Conservation (phyloP, 805 yeast species). For the Ogataea angusta region DNA sequence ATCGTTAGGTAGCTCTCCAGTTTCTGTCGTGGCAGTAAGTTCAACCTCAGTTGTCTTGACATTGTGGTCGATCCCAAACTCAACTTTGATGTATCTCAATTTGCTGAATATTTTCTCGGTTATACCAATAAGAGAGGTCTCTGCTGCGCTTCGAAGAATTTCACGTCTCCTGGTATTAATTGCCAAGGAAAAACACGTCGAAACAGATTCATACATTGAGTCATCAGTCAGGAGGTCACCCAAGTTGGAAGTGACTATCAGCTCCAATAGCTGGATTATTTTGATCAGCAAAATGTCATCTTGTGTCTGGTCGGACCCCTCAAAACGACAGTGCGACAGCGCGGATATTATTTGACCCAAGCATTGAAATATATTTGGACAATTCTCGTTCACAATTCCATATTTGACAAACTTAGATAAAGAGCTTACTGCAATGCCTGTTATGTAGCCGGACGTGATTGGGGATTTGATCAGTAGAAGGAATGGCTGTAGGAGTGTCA, state of each 20-base stretch:
- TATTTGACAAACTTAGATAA: slow-evolving; percentile 70
- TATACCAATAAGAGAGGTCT: slow-evolving; percentile 68
- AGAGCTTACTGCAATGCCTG: slow-evolving; percentile 75
- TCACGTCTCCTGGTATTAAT: slow-evolving; percentile 91
- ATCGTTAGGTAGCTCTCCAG: slow-evolving; percentile 49
- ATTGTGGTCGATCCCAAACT: slow-evolving; percentile 28
- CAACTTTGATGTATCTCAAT: slow-evolving; percentile 48
- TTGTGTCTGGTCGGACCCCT: slow-evolving; percentile 86
- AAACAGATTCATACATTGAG: slow-evolving; percentile 81
- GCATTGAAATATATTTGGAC: slow-evolving; percentile 54
- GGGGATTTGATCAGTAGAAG: slow-evolving; percentile 79
- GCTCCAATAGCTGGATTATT: slow-evolving; percentile 72
- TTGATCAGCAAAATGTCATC: slow-evolving; percentile 89
- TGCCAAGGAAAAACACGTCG: slow-evolving; percentile 87
- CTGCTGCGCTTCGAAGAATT: slow-evolving; percentile 84
- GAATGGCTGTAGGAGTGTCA: slow-evolving; percentile 82
- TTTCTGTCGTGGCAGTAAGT: slow-evolving; percentile 23
- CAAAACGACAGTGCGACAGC: slow-evolving; percentile 90
- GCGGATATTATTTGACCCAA: slow-evolving; percentile 68
- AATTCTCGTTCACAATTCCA: slow-evolving; percentile 54
- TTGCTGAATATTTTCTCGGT: slow-evolving; percentile 66
- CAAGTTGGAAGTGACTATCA: slow-evolving; percentile 58
- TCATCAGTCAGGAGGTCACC: slow-evolving; percentile 74
- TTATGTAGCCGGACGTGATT: slow-evolving; percentile 80
- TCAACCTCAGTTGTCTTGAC: slow-evolving; percentile 28